A percentile compares a stretch with the other conserved stretches of the same genome.
Evolutionary conservation across 1,284 basidiomycete genomes (phyloP).

Genomic region (Heliocybe sulcata): DNA sequence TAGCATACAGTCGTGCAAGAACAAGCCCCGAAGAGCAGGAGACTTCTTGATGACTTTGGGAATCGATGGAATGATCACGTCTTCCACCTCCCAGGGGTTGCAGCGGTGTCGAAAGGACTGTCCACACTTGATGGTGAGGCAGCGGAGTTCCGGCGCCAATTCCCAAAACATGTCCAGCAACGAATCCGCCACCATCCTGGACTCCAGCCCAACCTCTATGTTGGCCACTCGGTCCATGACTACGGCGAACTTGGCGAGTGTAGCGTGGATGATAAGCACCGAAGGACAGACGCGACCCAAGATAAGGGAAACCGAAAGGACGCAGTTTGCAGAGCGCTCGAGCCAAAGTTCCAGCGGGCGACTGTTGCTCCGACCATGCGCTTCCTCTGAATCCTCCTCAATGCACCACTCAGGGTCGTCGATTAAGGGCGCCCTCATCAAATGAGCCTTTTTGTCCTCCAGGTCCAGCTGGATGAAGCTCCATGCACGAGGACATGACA

Average conservation of each 20-base stretch:
- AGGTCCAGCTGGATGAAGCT: conserved; percentile 5
- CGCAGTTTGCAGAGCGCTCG: neutral
- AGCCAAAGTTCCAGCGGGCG: neutral
- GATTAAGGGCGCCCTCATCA: neutral
- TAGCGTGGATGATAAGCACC: neutral
- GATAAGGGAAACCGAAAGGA: neutral
- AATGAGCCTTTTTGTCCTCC: no score
- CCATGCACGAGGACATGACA: conserved; percentile 10
- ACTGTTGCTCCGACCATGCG: neutral
- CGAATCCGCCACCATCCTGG: neutral
- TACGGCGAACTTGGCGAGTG: neutral
- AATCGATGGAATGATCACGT: neutral
- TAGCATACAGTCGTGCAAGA: neutral
- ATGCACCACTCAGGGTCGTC: conserved; percentile 8
- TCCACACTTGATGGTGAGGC: neutral
- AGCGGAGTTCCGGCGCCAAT: neutral
- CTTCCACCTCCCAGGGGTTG: neutral
- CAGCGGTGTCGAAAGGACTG: neutral
- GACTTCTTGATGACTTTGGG: neutral
- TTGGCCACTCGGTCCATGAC: neutral
- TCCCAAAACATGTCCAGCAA: neutral
- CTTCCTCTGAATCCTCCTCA: conserved; percentile 6
- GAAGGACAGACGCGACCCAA: neutral
- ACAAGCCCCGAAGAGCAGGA: neutral
- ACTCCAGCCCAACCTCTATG: neutral